Conservation (phyloP, 495 filamentous ascomycete genomes). For the Hyaloscypha bicolor region DNA sequence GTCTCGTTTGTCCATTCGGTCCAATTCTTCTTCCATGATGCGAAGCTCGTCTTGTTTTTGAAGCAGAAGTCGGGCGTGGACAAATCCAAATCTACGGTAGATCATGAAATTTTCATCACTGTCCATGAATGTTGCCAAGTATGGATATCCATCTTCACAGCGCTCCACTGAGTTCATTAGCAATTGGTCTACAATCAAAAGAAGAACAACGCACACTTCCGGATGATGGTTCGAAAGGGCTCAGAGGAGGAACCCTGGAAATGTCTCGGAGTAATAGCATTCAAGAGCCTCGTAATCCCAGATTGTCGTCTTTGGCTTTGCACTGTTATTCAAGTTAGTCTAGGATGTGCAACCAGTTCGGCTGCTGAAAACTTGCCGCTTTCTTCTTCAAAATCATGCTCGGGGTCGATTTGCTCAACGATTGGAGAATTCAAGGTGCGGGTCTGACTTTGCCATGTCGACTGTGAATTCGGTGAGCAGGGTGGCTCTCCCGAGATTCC, state of each 20-base stretch:
- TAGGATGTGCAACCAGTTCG: neutral
- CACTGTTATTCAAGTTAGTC: neutral
- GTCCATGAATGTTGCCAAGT: constrained; percentile 40
- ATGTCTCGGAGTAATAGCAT: constrained; percentile 4
- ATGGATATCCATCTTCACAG: constrained; percentile 39
- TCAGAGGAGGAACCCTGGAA: neutral
- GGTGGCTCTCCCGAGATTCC: constrained; percentile 2
- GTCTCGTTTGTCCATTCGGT: constrained; percentile 35
- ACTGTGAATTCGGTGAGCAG: constrained; percentile 14
- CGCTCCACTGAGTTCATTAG: constrained; percentile 34
- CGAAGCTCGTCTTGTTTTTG: constrained; percentile 42
- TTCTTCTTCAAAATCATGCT: constrained; percentile 15
- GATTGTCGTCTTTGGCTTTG: neutral
- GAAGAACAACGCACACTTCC: constrained; percentile 9
- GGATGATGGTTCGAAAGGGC: constrained; percentile 15
- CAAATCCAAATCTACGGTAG: constrained; percentile 38
- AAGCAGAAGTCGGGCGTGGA: constrained; percentile 41
- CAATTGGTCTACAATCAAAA: neutral
- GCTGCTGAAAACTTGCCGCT: constrained; percentile 1
- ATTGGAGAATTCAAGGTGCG: constrained; percentile 4
- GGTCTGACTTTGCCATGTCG: constrained; percentile 19
- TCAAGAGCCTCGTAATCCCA: neutral
- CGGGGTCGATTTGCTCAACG: constrained; percentile 3
- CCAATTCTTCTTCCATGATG: constrained; percentile 37
- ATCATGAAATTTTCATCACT: constrained; percentile 40